Evolutionary conservation across 2,329 filamentous ascomycete species (phyloP).

Genomic region (Verticillium dahliae): DNA sequence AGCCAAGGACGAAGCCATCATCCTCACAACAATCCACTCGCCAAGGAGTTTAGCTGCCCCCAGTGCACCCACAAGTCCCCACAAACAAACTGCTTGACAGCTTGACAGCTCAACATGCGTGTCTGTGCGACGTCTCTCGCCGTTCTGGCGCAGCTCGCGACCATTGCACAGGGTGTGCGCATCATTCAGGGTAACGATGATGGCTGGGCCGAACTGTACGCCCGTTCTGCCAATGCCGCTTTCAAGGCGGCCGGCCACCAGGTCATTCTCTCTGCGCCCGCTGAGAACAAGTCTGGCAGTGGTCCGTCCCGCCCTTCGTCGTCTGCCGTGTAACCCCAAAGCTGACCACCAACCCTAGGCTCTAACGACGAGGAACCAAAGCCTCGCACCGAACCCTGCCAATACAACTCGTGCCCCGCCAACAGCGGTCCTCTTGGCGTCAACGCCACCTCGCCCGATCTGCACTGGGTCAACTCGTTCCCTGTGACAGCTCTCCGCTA

Average conservation of each 20-base stretch:
- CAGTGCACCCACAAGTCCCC: background rate
- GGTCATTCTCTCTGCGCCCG: constrained; percentile 59
- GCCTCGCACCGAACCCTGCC: constrained; percentile 42
- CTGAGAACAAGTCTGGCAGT: constrained; percentile 57
- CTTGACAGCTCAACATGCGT: background rate
- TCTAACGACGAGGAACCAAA: constrained; percentile 40
- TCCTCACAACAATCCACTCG: too few relatives aligned
- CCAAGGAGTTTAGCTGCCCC: background rate
- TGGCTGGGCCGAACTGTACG: constrained; percentile 65
- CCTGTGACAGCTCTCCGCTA: constrained; percentile 58
- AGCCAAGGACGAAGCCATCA: background rate
- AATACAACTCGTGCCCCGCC: constrained; percentile 55
- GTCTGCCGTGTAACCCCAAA: background rate
- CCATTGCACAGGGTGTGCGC: constrained; percentile 28
- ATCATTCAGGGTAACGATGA: constrained; percentile 66
- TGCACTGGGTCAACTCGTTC: constrained; percentile 69
- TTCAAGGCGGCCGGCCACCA: constrained; percentile 50
- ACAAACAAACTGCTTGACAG: background rate
- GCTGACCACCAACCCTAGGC: constrained; percentile 27
- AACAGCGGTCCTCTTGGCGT: constrained; percentile 48
- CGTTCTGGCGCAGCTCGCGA: constrained; percentile 8
- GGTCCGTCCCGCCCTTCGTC: background rate
- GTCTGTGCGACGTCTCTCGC: constrained; percentile 2
- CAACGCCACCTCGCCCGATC: constrained; percentile 48
- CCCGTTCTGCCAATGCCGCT: constrained; percentile 52